A percentile compares a stretch with the other conserved stretches of the same genome.
Evolutionary conservation across 441 rosid genomes (phyloP).

Genomic region (Macaranga tanarius): DNA sequence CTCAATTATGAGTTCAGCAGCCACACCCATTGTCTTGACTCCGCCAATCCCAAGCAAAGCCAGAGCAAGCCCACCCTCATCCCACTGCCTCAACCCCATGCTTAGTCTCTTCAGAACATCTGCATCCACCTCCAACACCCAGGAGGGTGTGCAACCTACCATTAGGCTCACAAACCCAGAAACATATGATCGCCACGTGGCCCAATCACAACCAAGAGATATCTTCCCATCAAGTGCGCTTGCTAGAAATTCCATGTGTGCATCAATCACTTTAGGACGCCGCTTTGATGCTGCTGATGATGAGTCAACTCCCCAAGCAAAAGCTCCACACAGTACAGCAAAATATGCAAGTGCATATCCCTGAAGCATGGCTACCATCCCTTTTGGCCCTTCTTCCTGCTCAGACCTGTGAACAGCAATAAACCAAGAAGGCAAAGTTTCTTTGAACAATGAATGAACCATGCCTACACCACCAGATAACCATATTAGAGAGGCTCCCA

Average conservation of each 20-base stretch:
- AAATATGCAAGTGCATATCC: conserved; percentile 93
- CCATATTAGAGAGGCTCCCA: conserved; percentile 89
- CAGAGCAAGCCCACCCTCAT: conserved; percentile 83
- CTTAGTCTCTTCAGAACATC: conserved; percentile 80
- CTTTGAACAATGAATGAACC: conserved; percentile 81
- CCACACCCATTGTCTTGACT: conserved; percentile 58
- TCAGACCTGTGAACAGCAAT: conserved; percentile 66
- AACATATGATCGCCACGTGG: conserved; percentile 85
- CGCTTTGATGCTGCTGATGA: conserved; percentile 72
- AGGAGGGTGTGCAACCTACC: conserved; percentile 67
- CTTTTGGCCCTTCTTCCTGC: conserved; percentile 47
- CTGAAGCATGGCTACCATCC: conserved; percentile 73
- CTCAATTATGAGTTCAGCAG: conserved; percentile 74
- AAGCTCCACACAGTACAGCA: conserved; percentile 74
- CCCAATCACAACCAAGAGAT: conserved; percentile 82
- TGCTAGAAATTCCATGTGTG: conserved; percentile 81
- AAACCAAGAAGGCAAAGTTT: conserved; percentile 95
- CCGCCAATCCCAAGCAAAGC: conserved; percentile 81
- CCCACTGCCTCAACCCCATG: conserved; percentile 79
- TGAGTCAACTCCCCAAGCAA: conserved; percentile 94
- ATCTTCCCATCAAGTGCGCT: conserved; percentile 89
- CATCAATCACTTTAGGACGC: conserved; percentile 64
- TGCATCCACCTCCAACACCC: conserved; percentile 81
- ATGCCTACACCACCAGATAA: conserved; percentile 74
- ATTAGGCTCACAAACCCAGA: conserved; percentile 79